Conservation (phyloP, 2,329 filamentous ascomycete species). For the Dactylella cylindrospora region DNA sequence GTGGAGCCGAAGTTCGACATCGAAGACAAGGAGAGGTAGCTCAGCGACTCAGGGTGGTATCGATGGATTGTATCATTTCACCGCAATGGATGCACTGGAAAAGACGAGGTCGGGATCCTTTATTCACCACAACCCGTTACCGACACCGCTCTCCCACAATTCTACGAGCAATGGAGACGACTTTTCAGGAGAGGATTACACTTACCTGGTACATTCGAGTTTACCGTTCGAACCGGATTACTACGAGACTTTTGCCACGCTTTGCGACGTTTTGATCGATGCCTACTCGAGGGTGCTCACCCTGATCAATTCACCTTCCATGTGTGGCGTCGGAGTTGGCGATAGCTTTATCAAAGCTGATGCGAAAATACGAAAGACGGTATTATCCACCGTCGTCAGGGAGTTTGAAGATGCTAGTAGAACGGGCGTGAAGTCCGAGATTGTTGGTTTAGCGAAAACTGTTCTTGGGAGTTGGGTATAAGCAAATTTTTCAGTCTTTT, state of each 20-base stretch:
- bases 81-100: conserved; percentile 35
- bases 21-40: conserved; percentile 36
- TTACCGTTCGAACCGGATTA: conserved; percentile 97
- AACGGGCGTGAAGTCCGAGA: conserved; percentile 72
- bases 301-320: conserved; percentile 72
- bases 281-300: conserved; percentile 77
- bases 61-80: conserved; percentile 42
- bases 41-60: conserved; percentile 40
- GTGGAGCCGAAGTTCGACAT: conserved; percentile 33
- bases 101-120: conserved; percentile 18
- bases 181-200: conserved; percentile 68
- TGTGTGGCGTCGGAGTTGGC: conserved; percentile 69
- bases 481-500: conserved; percentile 24
- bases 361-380: conserved; percentile 78
- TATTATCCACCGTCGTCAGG: conserved; percentile 80
- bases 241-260: conserved; percentile 90
- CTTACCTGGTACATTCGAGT: conserved; percentile 82
- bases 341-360: conserved; percentile 92
- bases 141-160: conserved; percentile 14
- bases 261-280: conserved; percentile 94
- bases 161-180: conserved; percentile 37
- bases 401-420: conserved; percentile 91
- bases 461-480: conserved; percentile 83
- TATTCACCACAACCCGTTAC: conserved; percentile 35
- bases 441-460: conserved; percentile 82